phyloP scores from a whole-genome alignment of 805 yeast genomes.

The Metschnikowia anglica region DNA sequence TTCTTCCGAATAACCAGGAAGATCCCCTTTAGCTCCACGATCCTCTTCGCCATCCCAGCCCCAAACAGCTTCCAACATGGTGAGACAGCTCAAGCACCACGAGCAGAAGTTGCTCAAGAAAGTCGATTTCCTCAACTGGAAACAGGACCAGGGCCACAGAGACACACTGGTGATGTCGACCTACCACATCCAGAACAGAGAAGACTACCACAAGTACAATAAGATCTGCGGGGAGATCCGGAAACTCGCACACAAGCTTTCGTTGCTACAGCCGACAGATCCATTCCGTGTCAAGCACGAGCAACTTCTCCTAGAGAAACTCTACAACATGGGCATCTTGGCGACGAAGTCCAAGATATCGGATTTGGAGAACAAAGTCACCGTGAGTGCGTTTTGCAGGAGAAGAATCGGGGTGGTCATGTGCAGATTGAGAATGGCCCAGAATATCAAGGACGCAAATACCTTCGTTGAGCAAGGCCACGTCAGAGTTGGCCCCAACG shows the following conservation, averaged over 20 bases:
- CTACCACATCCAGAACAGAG: slow-evolving; percentile 91
- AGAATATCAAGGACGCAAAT: slow-evolving; percentile 82
- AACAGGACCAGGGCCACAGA: slow-evolving; percentile 91
- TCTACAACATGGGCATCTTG: slow-evolving; percentile 83
- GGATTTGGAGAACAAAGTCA: slow-evolving; percentile 84
- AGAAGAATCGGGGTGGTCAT: slow-evolving; percentile 91
- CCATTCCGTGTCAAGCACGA: slow-evolving; percentile 88
- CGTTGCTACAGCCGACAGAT: slow-evolving; percentile 83
- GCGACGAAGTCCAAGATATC: slow-evolving; percentile 88
- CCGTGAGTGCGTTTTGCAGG: slow-evolving; percentile 90
- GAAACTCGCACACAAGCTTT: slow-evolving; percentile 79
- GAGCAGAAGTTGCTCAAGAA: slow-evolving; percentile 92
- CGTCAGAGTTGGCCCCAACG: slow-evolving; percentile 94
- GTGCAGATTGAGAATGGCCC: slow-evolving; percentile 93
- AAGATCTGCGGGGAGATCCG: slow-evolving; percentile 89
- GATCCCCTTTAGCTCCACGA: too few relatives aligned
- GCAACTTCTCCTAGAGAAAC: slow-evolving; percentile 79
- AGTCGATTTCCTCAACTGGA: slow-evolving; percentile 97
- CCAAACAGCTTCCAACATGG: too few relatives aligned
- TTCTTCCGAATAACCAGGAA: not conserved
- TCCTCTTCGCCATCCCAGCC: too few relatives aligned
- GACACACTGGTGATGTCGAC: slow-evolving; percentile 96
- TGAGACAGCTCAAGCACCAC: slow-evolving; percentile 86
- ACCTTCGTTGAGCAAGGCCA: slow-evolving; percentile 96
- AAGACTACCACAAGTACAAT: slow-evolving; percentile 93